A percentile compares a stretch with the other conserved stretches of the same genome.
phyloP scores from a whole-genome alignment of 768 basidiomycete genomes.

The Saitozyma sp. region DNA sequence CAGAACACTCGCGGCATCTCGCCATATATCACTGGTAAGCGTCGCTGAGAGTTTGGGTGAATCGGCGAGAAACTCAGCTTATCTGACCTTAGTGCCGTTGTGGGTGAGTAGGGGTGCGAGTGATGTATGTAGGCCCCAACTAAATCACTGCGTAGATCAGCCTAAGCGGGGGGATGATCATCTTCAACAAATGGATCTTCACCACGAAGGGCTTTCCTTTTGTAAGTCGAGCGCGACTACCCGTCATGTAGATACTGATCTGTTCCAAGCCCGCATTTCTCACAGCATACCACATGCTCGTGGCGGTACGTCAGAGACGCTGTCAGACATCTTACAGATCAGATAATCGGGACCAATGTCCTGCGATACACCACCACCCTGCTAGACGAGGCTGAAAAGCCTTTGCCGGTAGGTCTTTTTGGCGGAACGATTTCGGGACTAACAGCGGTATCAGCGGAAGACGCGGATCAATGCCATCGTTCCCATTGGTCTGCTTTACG shows the following conservation, averaged over 20 bases:
- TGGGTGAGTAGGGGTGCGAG: too few relatives aligned
- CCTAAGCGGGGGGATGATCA: conserved; percentile 18
- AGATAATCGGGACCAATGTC: conserved; percentile 22
- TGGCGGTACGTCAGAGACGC: too few relatives aligned
- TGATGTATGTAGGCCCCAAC: too few relatives aligned
- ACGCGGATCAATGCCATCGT: too few relatives aligned
- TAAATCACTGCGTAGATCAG: conserved; percentile 18
- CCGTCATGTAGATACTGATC: neutral
- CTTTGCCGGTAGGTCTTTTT: conserved; percentile 3
- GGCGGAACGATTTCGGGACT: conserved; percentile 6
- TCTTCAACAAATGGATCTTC: conserved; percentile 27
- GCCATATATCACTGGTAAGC: too few relatives aligned
- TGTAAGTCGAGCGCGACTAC: conserved; percentile 4
- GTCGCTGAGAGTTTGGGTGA: too few relatives aligned
- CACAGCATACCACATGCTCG: conserved; percentile 27
- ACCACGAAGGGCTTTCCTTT: conserved; percentile 21
- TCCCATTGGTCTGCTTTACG: conserved; percentile 27
- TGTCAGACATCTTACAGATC: too few relatives aligned
- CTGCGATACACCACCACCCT: conserved; percentile 11
- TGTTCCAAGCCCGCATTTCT: conserved; percentile 26
- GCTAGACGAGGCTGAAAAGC: conserved; percentile 10
- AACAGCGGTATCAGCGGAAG: too few relatives aligned
- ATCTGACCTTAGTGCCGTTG: too few relatives aligned
- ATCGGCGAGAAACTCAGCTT: too few relatives aligned
- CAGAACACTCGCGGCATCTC: too few relatives aligned